These are phyloP conservation scores for Populus nigra DNA, from an alignment of 345 rosid species.

Conservation along the genomic window DNA sequence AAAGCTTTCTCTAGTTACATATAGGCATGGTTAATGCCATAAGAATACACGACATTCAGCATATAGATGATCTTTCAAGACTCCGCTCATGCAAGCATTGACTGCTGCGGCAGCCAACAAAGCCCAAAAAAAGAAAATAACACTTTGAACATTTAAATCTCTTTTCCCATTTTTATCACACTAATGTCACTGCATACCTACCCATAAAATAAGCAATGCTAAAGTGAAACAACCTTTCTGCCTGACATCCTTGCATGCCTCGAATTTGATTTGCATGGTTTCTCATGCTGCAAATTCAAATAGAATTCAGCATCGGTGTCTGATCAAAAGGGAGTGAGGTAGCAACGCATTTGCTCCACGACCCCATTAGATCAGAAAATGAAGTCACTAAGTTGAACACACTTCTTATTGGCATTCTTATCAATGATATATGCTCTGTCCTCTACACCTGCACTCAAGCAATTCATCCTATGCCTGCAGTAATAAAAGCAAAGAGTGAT, in stretches of 20 bases:
- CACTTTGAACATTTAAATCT: neutral
- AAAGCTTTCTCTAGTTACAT: no score
- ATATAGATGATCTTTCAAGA: no score
- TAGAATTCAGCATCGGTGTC: neutral
- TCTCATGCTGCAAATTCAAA: neutral
- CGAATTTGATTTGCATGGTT: no score
- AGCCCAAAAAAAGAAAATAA: neutral
- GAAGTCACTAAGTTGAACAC: constrained; percentile 51
- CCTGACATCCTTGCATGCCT: no score
- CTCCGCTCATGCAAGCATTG: no score
- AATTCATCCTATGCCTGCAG: constrained; percentile 70
- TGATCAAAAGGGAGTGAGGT: neutral
- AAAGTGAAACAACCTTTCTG: neutral
- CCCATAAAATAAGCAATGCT: neutral
- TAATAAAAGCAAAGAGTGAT: neutral
- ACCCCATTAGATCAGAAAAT: constrained; percentile 47
- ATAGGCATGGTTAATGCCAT: no score
- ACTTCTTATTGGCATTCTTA: constrained; percentile 26
- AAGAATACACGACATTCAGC: no score
- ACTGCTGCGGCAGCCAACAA: no score
- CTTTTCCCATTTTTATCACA: neutral
- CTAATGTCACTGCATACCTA: neutral
- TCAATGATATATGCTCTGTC: constrained; percentile 40
- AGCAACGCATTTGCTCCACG: neutral
- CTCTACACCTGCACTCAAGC: constrained; percentile 47